A percentile compares a stretch with the other conserved stretches of the same genome.
phyloP scores from a whole-genome alignment of 768 basidiomycete genomes.

The Mycena latifolia region DNA sequence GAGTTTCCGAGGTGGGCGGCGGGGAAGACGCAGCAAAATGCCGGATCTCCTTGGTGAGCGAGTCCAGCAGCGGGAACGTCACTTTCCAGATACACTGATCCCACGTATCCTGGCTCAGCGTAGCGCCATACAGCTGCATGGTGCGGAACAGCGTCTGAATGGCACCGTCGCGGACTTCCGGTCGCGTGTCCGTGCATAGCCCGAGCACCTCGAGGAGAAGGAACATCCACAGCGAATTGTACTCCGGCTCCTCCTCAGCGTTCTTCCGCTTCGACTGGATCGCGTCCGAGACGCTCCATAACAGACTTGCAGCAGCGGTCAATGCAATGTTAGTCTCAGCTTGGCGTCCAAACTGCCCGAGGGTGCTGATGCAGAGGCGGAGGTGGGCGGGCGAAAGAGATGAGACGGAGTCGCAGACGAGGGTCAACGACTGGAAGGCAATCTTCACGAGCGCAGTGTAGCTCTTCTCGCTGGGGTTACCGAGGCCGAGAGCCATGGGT shows the following conservation, averaged over 20 bases:
- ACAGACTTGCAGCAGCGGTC: constrained; percentile 90
- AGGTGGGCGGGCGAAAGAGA: constrained; percentile 85
- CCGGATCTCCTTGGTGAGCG: constrained; percentile 70
- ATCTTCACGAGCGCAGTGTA: constrained; percentile 87
- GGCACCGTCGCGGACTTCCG: constrained; percentile 93
- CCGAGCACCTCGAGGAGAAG: constrained; percentile 86
- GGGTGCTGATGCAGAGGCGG: constrained; percentile 88
- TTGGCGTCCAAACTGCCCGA: constrained; percentile 93
- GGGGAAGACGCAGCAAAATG: constrained; percentile 44
- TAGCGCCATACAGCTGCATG: constrained; percentile 93
- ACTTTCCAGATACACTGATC: constrained; percentile 92
- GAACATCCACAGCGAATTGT: constrained; percentile 95
- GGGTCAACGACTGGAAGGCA: constrained; percentile 92
- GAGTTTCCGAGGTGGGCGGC: constrained; percentile 2
- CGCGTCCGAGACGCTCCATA: constrained; percentile 97
- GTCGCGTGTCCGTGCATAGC: constrained; percentile 83
- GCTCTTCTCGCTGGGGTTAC: constrained; percentile 74
- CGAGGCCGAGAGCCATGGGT: constrained; percentile 63
- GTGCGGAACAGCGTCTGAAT: constrained; percentile 96
- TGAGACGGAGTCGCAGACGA: constrained; percentile 94
- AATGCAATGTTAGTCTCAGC: constrained; percentile 96
- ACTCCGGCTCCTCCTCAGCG: constrained; percentile 73
- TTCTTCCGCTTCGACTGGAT: constrained; percentile 87
- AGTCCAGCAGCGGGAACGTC: constrained; percentile 87
- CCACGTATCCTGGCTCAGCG: constrained; percentile 87